Conservation (phyloP, 2,329 filamentous ascomycete genomes). For the Botryotinia convoluta region DNA sequence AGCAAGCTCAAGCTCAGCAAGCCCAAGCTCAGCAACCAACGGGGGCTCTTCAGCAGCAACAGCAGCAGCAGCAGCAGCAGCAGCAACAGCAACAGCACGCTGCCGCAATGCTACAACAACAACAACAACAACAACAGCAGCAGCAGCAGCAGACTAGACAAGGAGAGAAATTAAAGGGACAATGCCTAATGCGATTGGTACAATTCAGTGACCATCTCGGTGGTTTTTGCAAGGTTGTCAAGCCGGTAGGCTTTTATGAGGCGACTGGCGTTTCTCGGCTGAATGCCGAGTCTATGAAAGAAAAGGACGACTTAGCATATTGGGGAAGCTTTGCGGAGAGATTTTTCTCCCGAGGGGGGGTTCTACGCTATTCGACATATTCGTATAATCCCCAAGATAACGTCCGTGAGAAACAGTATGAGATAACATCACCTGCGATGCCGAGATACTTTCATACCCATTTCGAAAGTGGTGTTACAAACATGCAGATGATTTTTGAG, state of each 20-base stretch:
- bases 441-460: slow-evolving; percentile 88
- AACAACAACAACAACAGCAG: slow-evolving; percentile 43
- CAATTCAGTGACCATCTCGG: slow-evolving; percentile 63
- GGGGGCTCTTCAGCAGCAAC: slow-evolving; percentile 31
- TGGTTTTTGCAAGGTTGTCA: slow-evolving; percentile 50
- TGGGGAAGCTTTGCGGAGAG: slow-evolving; percentile 78
- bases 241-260: slow-evolving; percentile 32
- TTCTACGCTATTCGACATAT: slow-evolving; percentile 70
- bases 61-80: slow-evolving; percentile 27
- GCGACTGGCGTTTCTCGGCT: slow-evolving; percentile 26
- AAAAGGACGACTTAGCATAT: slow-evolving; percentile 66
- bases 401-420: slow-evolving; percentile 72
- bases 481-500: slow-evolving; percentile 83
- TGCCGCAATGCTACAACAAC: slow-evolving; percentile 31
- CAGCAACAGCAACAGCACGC: slow-evolving; percentile 29
- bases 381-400: slow-evolving; percentile 50
- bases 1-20: slow-evolving; percentile 42
- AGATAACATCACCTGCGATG: slow-evolving; percentile 77
- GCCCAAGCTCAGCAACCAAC: slow-evolving; percentile 31
- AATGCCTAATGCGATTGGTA: slow-evolving; percentile 58
- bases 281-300: slow-evolving; percentile 50
- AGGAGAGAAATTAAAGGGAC: slow-evolving; percentile 47
- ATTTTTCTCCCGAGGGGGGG: slow-evolving; percentile 77
- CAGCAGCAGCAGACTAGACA: slow-evolving; percentile 41
- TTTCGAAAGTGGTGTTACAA: slow-evolving; percentile 81